Percentiles rank a stretch among this genome's conserved stretches.
Conservation (phyloP, 768 basidiomycete species). For the Fistulinella prunicolor region DNA sequence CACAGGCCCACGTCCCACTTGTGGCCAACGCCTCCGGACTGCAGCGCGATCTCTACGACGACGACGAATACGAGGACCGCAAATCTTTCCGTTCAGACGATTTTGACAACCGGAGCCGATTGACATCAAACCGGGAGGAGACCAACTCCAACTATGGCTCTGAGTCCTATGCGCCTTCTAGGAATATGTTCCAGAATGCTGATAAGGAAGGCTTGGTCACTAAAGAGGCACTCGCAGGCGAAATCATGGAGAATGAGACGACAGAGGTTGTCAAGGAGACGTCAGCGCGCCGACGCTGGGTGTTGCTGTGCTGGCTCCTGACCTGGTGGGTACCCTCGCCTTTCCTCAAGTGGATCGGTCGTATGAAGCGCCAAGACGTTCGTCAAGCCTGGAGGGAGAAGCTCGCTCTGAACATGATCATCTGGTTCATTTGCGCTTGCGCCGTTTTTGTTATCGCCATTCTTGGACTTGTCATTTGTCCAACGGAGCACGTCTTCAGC, state of each 20-base stretch:
- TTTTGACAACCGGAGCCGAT: conserved; percentile 73
- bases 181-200: conserved; percentile 91
- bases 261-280: conserved; percentile 84
- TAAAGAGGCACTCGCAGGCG: conserved; percentile 82
- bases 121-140: conserved; percentile 77
- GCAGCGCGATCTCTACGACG: conserved; percentile 74
- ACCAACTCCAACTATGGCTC: conserved; percentile 80
- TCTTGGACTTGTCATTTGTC: conserved; percentile 87
- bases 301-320: conserved; percentile 79
- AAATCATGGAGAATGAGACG: conserved; percentile 84
- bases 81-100: conserved; percentile 75
- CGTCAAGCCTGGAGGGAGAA: conserved; percentile 98
- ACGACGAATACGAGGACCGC: conserved; percentile 76
- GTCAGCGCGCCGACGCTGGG: conserved; percentile 82
- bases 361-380: conserved; percentile 93
- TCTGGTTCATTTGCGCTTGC: conserved; percentile 90
- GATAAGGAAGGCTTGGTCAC: conserved; percentile 71
- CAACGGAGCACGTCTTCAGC: conserved; percentile 90
- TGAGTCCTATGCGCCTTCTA: conserved; percentile 89
- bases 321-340: conserved; percentile 90
- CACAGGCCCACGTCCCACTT: conserved; percentile 76
- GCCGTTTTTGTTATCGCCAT: conserved; percentile 92
- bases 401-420: conserved; percentile 89
- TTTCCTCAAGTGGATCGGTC: conserved; percentile 65
- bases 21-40: conserved; percentile 81